Conservation (phyloP, 805 yeast genomes). For the Komagataella phaffii region DNA sequence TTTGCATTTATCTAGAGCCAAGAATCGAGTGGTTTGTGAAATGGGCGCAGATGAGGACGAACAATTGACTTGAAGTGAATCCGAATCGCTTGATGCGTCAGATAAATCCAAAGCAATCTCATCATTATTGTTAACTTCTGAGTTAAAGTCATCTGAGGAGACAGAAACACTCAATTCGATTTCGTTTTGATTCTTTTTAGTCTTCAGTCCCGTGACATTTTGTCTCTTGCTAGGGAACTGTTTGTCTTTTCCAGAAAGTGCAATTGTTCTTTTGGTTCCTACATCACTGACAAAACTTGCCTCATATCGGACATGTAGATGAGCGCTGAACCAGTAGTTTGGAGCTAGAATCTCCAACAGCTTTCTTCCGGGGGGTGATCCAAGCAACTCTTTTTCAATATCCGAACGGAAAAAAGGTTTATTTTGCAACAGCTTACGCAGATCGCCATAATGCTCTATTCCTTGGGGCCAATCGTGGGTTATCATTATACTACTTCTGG, state of each 20-base stretch:
- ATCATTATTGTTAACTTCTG: constrained; percentile 9
- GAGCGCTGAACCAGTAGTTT: constrained; percentile 75
- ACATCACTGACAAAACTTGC: constrained; percentile 34
- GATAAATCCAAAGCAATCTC: constrained; percentile 20
- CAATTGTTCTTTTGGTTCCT: constrained; percentile 9
- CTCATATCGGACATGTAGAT: constrained; percentile 62
- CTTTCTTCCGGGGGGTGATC: constrained; percentile 54
- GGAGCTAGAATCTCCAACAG: constrained; percentile 48
- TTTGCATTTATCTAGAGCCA: constrained; percentile 76
- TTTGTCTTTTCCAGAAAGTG: constrained; percentile 6
- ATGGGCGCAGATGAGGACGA: not conserved
- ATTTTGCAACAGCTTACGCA: constrained; percentile 27
- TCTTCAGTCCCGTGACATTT: constrained; percentile 1
- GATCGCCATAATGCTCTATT: constrained; percentile 52
- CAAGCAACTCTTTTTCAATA: constrained; percentile 43
- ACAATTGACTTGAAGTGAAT: not conserved
- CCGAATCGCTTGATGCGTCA: constrained; percentile 4
- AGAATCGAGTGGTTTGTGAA: constrained; percentile 29
- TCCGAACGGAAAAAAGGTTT: constrained; percentile 66
- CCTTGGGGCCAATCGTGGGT: constrained; percentile 95
- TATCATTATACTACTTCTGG: constrained; percentile 36
- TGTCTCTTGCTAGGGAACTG: not conserved
- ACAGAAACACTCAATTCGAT: constrained; percentile 1
- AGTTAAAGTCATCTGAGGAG: constrained; percentile 6
- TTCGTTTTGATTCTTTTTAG: constrained; percentile 10